Base-by-base conservation (phyloP, 2,329 filamentous ascomycete genomes). In the Trichoderma lentiforme region DNA sequence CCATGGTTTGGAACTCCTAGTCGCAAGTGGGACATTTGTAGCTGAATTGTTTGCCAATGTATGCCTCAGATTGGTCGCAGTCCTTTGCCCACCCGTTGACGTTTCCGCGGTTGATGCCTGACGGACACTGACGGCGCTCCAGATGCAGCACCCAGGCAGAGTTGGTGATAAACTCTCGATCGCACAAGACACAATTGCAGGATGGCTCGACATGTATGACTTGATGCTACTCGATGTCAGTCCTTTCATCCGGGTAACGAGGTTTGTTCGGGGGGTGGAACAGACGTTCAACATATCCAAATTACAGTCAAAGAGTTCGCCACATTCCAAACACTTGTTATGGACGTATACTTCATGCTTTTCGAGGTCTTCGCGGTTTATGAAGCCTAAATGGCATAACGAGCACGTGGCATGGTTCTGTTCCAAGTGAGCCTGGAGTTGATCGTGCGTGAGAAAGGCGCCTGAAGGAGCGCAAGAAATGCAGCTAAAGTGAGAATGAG, bases 131-230 rank as follows among this genome's bases (percentile, higher is more conserved):
- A 66, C 65, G 7, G 15, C 15, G 39, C 56, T 79, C 77, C 0
- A 79, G 69, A 53, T 79, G 77, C 8, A 79, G 69, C 30, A 79
- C 62, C 74, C 77, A 75, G 4, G 77, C 77, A 1, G 77, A 78
- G 2, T 74, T 15, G 0, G 71, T 71, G 2, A 58, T 61, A 12
- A 78, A 78, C 34, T 12, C 51, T 3, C 74, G 30, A 2, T 58
- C 1, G 15, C 77, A 79, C 3, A 74, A 74, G 1, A 72, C 51
- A 4, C 77, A 79, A 21, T 75, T 43, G 1, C 74, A 12, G 1
- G 15, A 47, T 12, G 56, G 76, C 2, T 18, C 21, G 1, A 51
- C 30, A 6, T 78, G 77, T 9, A 36, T 70, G 15, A 73, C 71
- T 14, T 39, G 53, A 43, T 78, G 77, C 77, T 78, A 36, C 6